phyloP scores from a whole-genome alignment of 73 alveolate genomes.

The Paramecium pentaurelia region DNA sequence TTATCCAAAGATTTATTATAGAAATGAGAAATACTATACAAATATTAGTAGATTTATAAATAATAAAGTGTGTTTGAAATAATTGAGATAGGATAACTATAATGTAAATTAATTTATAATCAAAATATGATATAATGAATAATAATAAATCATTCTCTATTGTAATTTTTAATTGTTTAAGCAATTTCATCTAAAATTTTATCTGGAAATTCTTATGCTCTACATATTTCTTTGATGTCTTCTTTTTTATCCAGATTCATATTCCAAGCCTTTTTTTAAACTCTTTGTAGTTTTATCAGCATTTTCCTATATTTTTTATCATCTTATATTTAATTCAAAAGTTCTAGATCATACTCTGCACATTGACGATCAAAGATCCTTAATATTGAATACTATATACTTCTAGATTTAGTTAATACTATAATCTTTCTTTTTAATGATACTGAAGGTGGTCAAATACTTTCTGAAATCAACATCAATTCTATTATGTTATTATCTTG shows the following conservation, averaged over 20 bases:
- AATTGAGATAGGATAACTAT: too few species aligned
- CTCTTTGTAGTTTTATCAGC: not conserved
- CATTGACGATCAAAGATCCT: not conserved
- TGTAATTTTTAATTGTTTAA: not conserved
- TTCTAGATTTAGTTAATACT: not conserved
- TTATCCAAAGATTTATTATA: too few species aligned
- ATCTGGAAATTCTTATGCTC: not conserved
- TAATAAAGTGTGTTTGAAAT: too few species aligned
- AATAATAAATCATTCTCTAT: not conserved
- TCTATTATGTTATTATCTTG: not conserved
- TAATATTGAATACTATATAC: not conserved
- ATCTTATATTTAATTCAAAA: not conserved
- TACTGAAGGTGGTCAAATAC: not conserved
- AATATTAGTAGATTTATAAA: too few species aligned
- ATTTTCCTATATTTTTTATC: not conserved
- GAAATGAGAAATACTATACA: too few species aligned
- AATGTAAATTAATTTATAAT: too few species aligned
- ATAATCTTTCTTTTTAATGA: not conserved
- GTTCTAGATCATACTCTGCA: not conserved
- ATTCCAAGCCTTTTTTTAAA: not conserved
- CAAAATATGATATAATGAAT: not conserved
- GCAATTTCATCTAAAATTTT: conserved; percentile 1
- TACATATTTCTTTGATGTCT: not conserved
- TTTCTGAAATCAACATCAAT: conserved; percentile 4
- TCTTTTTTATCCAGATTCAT: not conserved